Percentiles rank a stretch among this genome's conserved stretches.
phyloP scores from a whole-genome alignment of 1,284 basidiomycete species.

The Neonothopanus nambi region DNA sequence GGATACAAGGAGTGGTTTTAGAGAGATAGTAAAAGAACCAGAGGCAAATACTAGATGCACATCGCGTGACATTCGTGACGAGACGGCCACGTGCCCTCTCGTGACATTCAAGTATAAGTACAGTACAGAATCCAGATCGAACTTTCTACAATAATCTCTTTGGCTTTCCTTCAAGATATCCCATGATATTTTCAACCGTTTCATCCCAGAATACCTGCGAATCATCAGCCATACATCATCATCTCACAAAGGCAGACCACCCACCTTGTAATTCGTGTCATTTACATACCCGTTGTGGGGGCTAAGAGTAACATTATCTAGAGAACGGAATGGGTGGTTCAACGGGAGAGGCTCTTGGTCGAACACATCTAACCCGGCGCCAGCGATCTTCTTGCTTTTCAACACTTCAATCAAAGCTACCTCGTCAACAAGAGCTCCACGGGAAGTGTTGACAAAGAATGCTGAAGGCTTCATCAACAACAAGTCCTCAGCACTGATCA shows the following conservation, averaged over 20 bases:
- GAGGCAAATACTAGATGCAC: slow-evolving; percentile 6
- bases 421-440: slow-evolving; percentile 64
- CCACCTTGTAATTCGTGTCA: slow-evolving; percentile 49
- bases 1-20: slow-evolving; percentile 13
- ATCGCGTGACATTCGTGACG: slow-evolving; percentile 11
- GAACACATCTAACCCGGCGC: slow-evolving; percentile 61
- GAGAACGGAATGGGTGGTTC: slow-evolving; percentile 50
- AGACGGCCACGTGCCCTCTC: not conserved
- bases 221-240: not conserved
- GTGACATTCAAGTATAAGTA: too few species aligned
- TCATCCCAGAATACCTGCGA: slow-evolving; percentile 38
- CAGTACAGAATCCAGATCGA: too few species aligned
- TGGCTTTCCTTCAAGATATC: slow-evolving; percentile 16
- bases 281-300: slow-evolving; percentile 64
- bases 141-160: slow-evolving; percentile 6
- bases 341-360: slow-evolving; percentile 62
- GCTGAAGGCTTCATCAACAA: slow-evolving; percentile 53
- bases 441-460: slow-evolving; percentile 63
- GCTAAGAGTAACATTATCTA: slow-evolving; percentile 55
- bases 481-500: slow-evolving; percentile 50
- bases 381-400: slow-evolving; percentile 48
- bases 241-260: slow-evolving; percentile 15
- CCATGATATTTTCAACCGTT: slow-evolving; percentile 54
- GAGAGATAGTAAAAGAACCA: slow-evolving; percentile 9
- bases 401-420: slow-evolving; percentile 49